Base-by-base conservation (phyloP, 148 eudicot species). In the Vaccinium macrocarpon region DNA sequence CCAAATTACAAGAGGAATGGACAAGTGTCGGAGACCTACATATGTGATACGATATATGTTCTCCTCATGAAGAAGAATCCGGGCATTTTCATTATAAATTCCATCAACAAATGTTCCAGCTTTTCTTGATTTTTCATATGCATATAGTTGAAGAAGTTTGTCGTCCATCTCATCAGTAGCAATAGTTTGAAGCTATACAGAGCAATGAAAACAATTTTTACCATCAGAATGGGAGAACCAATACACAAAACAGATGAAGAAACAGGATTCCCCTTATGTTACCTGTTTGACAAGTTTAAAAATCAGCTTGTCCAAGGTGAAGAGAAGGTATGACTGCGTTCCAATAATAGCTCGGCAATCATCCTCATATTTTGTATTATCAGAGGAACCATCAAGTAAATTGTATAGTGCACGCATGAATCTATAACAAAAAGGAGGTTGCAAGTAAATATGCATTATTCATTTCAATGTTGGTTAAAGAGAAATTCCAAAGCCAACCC, bases 331-430 rank as follows among this genome's bases (percentile, higher is more conserved):
- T 9, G 99, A 96, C 82, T 93, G 95, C 79, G 98, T 89, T 61
- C 99, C 99, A 87, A 95, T 90, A 56, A 92, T 89, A 81, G 97
- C 92, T 76, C 97, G 94, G 84, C 99, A 96, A 78, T 96, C 99
- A 88, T 96, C 99, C 90, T 96, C 99, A 83, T 91, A 96, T 89
- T 95, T 96, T 79, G 93, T 81, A 88, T 92, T 96, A 83, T 96
- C 98, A 49, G 92, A 91, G 79, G 97, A 90, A 56, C 99, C 99
- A 84, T 92, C 91, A 51, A 96, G 94, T 86, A 96, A 85, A 84
- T 90, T 92, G 86, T 91, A 89, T 35, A 96, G 93, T 13, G 95
- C 92, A 89, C 88, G 88, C 89, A 90, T 87, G 85, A 96, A 95
- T 86, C 99, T 96, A 92, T 53, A 84, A 72, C 79, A 83, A 25